Base-by-base conservation (phyloP, 2,329 filamentous ascomycete genomes). In the Penicillium sp. region DNA sequence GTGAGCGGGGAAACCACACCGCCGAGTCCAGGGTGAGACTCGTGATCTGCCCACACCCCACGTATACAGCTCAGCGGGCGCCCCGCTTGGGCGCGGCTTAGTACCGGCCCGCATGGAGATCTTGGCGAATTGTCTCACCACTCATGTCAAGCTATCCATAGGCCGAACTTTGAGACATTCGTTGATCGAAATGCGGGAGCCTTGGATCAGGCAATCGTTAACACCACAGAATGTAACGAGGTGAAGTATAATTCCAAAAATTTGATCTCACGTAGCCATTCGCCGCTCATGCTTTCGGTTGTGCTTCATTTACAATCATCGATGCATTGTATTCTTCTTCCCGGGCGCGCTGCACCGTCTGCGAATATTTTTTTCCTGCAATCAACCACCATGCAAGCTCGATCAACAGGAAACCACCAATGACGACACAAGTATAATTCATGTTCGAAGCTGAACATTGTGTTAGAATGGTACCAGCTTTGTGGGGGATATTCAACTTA, bases 281-380 rank as follows among this genome's bases (percentile, higher is more conserved):
- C 7, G 26, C 12, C 8, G 8, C 12, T 45, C 29, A 45, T 10
- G 24, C 5, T 18, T 45, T 45, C 15, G 16, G 28, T 13, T 23
- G 36, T 26, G 29, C 38, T 36, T 33, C 26, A 44, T 49, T 43
- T n/a, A 58, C 56, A 48, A 60, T 46, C 43, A 60, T 45, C n/a
- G 54, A 43, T 18, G 51, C 53, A 42, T 55, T 54, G 16, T 54
- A 26, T 16, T 95, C 70, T 78, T 96, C 56, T 89, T 95, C 72
- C 42, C 53, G 60, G 8, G 61, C 65, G 46, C 71, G 69, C 21
- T 68, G 64, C 59, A 77, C 74, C 34, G 63, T 69, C 48, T 66
- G 62, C 5, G 71, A 72, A 38, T 75, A 78, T 23, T 63, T 61
- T 44, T 64, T 67, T 4, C 74, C 72, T 1, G 68, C 74, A 47